phyloP scores from a whole-genome alignment of 225 moss, liverwort and hornwort genomes.

The Ulota crispa region DNA sequence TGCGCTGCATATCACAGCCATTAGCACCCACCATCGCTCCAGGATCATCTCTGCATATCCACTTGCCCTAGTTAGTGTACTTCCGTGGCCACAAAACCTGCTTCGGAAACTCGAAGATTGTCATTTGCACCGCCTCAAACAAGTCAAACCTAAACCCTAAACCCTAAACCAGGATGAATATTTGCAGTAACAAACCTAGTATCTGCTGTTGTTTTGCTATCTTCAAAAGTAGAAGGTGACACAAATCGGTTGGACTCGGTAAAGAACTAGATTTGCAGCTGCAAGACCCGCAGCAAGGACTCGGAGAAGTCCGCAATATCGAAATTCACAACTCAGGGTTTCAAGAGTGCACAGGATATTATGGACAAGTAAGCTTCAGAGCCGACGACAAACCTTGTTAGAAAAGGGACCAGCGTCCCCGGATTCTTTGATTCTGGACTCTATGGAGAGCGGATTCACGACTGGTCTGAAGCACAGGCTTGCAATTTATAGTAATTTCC shows the following conservation, averaged over 20 bases:
- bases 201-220: neutral
- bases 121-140: neutral
- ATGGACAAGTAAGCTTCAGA: neutral
- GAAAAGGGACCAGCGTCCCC: neutral
- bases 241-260: neutral
- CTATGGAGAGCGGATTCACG: neutral
- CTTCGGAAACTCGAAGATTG: neutral
- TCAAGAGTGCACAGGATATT: too few species aligned
- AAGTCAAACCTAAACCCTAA: neutral
- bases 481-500: neutral
- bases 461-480: neutral
- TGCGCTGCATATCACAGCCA: neutral
- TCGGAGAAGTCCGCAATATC: neutral
- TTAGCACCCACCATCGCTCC: constrained; percentile 23
- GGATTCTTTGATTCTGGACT: neutral
- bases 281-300: neutral
- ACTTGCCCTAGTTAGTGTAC: neutral
- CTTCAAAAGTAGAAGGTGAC: neutral
- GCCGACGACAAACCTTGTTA: neutral
- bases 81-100: neutral
- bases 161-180: neutral
- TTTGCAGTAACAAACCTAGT: neutral
- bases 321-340: too few species aligned
- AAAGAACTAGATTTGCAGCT: neutral
- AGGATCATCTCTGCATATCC: constrained; percentile 19